These are phyloP conservation scores for Plasmodium gallinaceum DNA, from an alignment of 169 alveolate species.

Conservation along the genomic window DNA sequence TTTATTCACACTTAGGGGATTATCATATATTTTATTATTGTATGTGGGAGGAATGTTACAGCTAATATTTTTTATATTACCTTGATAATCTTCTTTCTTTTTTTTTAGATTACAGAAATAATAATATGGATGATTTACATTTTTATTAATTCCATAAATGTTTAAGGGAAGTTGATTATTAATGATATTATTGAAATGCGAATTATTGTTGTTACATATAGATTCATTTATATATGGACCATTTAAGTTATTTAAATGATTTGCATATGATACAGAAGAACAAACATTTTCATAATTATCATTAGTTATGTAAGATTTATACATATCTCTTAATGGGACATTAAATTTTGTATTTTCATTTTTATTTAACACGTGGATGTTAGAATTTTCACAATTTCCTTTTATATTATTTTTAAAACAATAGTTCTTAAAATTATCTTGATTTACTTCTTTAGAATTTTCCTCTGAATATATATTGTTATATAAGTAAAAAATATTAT, in stretches of 20 bases:
- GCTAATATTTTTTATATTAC: conserved; percentile 5
- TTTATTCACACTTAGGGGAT: not conserved
- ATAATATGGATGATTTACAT: not conserved
- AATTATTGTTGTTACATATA: not conserved
- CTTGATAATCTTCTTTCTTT: conserved; percentile 4
- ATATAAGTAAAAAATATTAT: conserved; percentile 37
- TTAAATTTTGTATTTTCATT: conserved; percentile 6
- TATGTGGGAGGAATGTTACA: conserved; percentile 1
- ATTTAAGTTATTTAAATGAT: not conserved
- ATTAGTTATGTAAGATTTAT: not conserved
- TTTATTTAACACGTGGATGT: not conserved
- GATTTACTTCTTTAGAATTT: not conserved
- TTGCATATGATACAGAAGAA: not conserved
- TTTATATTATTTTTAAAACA: not conserved
- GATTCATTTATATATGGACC: not conserved
- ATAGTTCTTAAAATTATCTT: not conserved
- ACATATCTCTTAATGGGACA: not conserved
- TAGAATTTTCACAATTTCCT: not conserved
- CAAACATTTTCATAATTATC: not conserved
- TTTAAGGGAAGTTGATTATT: conserved; percentile 8
- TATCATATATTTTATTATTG: conserved; percentile 7
- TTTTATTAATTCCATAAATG: not conserved
- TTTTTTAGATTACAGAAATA: not conserved
- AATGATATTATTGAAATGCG: not conserved
- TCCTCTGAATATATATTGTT: conserved; percentile 25